Percentiles rank a stretch among this genome's conserved stretches.
These are phyloP conservation scores for Trichopus zeylanicus DNA, from an alignment of 116 monocot genomes.

Conservation along the genomic window DNA sequence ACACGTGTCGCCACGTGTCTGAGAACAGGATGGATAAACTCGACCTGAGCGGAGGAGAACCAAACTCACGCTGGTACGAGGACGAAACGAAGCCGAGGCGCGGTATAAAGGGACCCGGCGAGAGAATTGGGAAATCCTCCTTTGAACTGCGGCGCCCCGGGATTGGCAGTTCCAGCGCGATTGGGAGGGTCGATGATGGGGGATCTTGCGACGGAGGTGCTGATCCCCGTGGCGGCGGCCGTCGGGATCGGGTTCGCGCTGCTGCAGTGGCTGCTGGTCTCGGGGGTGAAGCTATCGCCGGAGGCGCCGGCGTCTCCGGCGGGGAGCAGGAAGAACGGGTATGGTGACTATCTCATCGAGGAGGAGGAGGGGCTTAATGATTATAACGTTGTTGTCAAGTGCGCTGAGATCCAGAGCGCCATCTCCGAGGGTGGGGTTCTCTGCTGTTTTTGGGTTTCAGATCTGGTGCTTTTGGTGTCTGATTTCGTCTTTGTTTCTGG, in stretches of 20 bases:
- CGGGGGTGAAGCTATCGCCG: conserved; percentile 55
- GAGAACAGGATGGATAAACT: too few relatives aligned
- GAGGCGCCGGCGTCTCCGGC: conserved; percentile 3
- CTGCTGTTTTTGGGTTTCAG: neutral
- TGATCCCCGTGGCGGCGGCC: conserved; percentile 65
- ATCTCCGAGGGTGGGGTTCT: conserved; percentile 50
- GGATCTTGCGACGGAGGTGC: conserved; percentile 51
- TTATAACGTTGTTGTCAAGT: conserved; percentile 45
- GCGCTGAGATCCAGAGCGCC: conserved; percentile 63
- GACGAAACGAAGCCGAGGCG: too few relatives aligned
- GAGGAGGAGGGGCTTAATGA: conserved; percentile 72
- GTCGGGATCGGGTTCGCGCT: conserved; percentile 78
- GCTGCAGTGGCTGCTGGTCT: conserved; percentile 78
- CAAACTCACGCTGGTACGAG: too few relatives aligned
- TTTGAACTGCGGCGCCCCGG: too few relatives aligned
- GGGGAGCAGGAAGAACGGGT: conserved; percentile 27
- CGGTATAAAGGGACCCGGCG: too few relatives aligned
- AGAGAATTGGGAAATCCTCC: too few relatives aligned
- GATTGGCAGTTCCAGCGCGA: too few relatives aligned
- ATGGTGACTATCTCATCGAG: conserved; percentile 46
- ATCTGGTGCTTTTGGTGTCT: neutral
- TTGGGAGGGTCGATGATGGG: conserved; percentile 54
- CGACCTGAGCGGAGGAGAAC: too few relatives aligned
- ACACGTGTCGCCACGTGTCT: too few relatives aligned
- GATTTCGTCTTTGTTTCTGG: too few relatives aligned